Conservation (phyloP, 192 early-diverging fungal species). For the Backusella australiensis region DNA sequence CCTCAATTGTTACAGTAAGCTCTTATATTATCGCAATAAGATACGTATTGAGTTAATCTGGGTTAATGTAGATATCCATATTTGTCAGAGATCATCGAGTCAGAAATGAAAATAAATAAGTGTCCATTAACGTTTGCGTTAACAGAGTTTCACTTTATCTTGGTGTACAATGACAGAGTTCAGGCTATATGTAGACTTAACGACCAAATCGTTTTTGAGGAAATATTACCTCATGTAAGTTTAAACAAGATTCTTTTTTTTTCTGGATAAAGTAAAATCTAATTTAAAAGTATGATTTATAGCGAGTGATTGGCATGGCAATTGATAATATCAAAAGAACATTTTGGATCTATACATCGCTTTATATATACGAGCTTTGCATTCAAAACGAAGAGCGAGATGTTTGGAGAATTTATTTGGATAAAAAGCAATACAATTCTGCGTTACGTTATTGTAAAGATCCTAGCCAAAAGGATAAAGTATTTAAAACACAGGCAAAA, state of each 20-base stretch:
- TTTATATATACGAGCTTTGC: constrained; percentile 84
- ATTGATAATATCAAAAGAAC: constrained; percentile 81
- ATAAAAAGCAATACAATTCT: constrained; percentile 76
- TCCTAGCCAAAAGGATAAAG: constrained; percentile 68
- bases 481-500: constrained; percentile 85
- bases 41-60: not conserved
- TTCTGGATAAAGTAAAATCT: not conserved
- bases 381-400: constrained; percentile 92
- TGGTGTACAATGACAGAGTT: constrained; percentile 77
- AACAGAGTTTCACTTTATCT: constrained; percentile 87
- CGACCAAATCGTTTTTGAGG: constrained; percentile 81
- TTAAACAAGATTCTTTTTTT: not conserved
- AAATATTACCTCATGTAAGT: constrained; percentile 67
- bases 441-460: constrained; percentile 81
- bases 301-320: constrained; percentile 64
- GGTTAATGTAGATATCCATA: constrained; percentile 45
- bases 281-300: not conserved
- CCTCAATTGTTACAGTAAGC: constrained; percentile 80
- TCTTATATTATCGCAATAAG: not conserved
- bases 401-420: constrained; percentile 89
- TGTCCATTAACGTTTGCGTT: constrained; percentile 73
- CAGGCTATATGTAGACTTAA: constrained; percentile 79
- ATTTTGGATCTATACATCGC: constrained; percentile 87
- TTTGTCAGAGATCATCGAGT: not conserved
- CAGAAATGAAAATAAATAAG: constrained; percentile 21